Evolutionary conservation across 2,329 filamentous ascomycete genomes (phyloP), one percentile per base, ranked within the genome.

Genomic region (Penicillium sp.): DNA sequence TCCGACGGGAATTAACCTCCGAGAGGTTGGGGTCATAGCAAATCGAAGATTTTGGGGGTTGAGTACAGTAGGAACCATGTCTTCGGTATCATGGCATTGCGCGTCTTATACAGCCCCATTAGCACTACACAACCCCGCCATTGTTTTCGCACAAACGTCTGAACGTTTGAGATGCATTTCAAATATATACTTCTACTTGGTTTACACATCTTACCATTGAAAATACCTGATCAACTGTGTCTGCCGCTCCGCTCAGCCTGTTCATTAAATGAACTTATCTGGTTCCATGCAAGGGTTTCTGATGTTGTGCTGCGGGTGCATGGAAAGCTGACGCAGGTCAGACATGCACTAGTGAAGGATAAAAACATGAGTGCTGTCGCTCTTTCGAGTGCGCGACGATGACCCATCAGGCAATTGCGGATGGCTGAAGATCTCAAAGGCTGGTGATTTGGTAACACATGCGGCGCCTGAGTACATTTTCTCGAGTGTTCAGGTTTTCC

Each of bases 21-120:
- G 47, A 47, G 18, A 38, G 23, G 23, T 45, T 39, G 41, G 34
- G 29, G 60, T 24, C 28, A 6, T 58, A 56, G 36, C 6, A 39
- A 39, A 39, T 10, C 18, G 10, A 12, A 16, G 13, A 13, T 21
- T 21, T 6, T 13, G 4, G 18, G 36, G 10, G 12, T 21, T 6
- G 18, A 39, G 16, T 39, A 39, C 6, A 3, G 12, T 29, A 29
- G 6, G 28, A 21, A n/a, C 4, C 18, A 39, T 21, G 16, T 39
- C 9, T 5, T 33, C 4, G 31, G 31, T 33, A 3, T 33, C 13
- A 15, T 33, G 31, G 31, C 4, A 33, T 33, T 13, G 10, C n/a
- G 4, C 18, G 36, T 39, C 10, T 39, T 8, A 16, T 18, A 16
- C 28, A 9, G 3, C 28, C 28, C n/a, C n/a, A n/a, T n/a, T n/a